Conservation (phyloP, 192 early-diverging fungal genomes). For the Coemansia sp. region DNA sequence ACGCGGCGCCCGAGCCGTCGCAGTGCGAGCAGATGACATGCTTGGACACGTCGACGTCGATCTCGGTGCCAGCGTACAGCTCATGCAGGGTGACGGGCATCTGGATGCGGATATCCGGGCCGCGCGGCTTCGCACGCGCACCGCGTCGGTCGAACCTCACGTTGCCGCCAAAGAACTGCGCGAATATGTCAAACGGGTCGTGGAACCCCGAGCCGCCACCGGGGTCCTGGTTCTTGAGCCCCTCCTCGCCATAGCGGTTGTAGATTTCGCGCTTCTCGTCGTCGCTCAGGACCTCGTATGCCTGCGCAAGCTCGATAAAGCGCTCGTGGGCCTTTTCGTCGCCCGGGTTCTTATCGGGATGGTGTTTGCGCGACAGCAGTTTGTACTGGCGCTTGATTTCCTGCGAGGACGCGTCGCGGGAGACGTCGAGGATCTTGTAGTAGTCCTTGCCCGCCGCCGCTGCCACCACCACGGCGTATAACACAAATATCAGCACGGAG, state of each 20-base stretch:
- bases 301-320: constrained; percentile 86
- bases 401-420: constrained; percentile 70
- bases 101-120: constrained; percentile 74
- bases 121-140: constrained; percentile 71
- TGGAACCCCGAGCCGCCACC: constrained; percentile 65
- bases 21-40: constrained; percentile 93
- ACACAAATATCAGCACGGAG: constrained; percentile 6
- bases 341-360: constrained; percentile 85
- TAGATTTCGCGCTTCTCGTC: constrained; percentile 90
- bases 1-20: constrained; percentile 87
- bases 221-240: constrained; percentile 74
- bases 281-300: constrained; percentile 92
- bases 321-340: constrained; percentile 81
- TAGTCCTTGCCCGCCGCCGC: constrained; percentile 61
- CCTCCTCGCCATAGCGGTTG: constrained; percentile 95
- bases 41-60: constrained; percentile 93
- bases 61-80: constrained; percentile 76
- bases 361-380: constrained; percentile 81
- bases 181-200: constrained; percentile 98
- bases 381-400: constrained; percentile 97
- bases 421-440: constrained; percentile 84
- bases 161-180: constrained; percentile 78
- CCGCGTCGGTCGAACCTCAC: constrained; percentile 60
- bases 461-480: constrained; percentile 5
- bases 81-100: constrained; percentile 88